Base-by-base conservation (phyloP, 2,329 filamentous ascomycete species). In the Scopulariopsis brevicaulis region DNA sequence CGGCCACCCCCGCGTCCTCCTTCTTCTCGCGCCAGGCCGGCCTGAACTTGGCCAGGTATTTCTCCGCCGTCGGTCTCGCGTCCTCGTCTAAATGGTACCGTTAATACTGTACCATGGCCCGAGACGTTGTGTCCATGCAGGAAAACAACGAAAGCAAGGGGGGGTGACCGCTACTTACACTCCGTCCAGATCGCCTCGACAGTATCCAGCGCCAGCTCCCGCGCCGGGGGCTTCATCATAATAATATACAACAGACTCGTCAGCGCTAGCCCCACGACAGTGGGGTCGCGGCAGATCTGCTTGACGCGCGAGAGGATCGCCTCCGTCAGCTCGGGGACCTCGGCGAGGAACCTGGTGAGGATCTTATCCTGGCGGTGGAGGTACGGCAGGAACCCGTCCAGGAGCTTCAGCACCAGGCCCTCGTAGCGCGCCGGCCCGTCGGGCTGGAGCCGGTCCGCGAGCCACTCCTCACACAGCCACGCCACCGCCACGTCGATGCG, bases 381-480 rank as follows among this genome's bases (percentile, higher is more conserved):
- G 69, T 96, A 97, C 4, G 90, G 89, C 37, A 96, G 73, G 65
- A 99, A 90, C 1, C 89, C 89, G 67, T 96, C 91, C 20, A 99
- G 78, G n/a, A 97, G 78, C 60, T 85, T 86, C 61, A 92, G 72
- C 2, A 85, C 84, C 81, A 89, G 95, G 66, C 83, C 83, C 60
- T 90, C 84, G 70, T 96, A 96, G 69, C 94, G 82, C 37, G 43
- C 35, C 15, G 40, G 57, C 70, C n/a, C 67, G 57, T 70, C 75
- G 59, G 67, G 74, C 60, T 69, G 73, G 62, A 74, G 72, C 69
- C 71, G 84, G 69, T 97, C 93, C 65, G 92, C 95, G 71, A 96
- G 97, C 93, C 94, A 99, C 72, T 99, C 94, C 70, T 99, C 94
- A 65, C 87, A 96, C 18, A 99, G 79, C 94, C 94, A 99, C 8